A percentile compares a stretch with the other conserved stretches of the same genome.
Evolutionary conservation across 495 filamentous ascomycete genomes (phyloP).

Genomic region (Trichocladium antarcticum): DNA sequence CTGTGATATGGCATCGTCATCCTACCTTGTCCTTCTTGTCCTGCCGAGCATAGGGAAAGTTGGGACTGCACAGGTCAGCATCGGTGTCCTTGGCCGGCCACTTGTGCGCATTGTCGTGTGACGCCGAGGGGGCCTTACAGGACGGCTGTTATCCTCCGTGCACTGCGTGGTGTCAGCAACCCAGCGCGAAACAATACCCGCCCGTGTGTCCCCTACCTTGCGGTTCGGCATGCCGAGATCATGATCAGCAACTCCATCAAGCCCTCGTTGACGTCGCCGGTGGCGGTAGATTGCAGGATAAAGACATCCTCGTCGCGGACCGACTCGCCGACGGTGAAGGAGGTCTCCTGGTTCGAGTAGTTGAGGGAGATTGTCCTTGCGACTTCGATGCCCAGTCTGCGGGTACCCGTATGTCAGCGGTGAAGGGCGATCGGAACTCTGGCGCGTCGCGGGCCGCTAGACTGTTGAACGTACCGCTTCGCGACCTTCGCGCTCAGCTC

Average conservation of each 20-base stretch:
- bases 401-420: neutral
- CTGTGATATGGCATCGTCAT: neutral
- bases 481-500: conserved; percentile 80
- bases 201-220: conserved; percentile 29
- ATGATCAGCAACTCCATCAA: conserved; percentile 98
- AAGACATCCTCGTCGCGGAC: conserved; percentile 98
- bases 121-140: conserved; percentile 16
- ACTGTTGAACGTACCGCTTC: conserved; percentile 53
- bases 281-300: conserved; percentile 89
- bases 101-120: neutral
- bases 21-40: conserved; percentile 90
- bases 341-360: conserved; percentile 96
- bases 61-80: conserved; percentile 88
- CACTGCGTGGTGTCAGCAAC: conserved; percentile 18
- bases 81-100: conserved; percentile 12
- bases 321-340: conserved; percentile 91
- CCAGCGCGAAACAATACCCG: neutral
- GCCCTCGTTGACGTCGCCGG: conserved; percentile 95
- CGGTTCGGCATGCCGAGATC: conserved; percentile 97
- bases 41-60: conserved; percentile 97
- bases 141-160: conserved; percentile 29
- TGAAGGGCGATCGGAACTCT: neutral
- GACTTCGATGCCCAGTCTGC: conserved; percentile 86
- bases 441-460: neutral
- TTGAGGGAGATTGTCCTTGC: conserved; percentile 89